These are phyloP conservation scores for Collybia sp. DNA, from an alignment of 768 basidiomycete genomes.

Conservation along the genomic window DNA sequence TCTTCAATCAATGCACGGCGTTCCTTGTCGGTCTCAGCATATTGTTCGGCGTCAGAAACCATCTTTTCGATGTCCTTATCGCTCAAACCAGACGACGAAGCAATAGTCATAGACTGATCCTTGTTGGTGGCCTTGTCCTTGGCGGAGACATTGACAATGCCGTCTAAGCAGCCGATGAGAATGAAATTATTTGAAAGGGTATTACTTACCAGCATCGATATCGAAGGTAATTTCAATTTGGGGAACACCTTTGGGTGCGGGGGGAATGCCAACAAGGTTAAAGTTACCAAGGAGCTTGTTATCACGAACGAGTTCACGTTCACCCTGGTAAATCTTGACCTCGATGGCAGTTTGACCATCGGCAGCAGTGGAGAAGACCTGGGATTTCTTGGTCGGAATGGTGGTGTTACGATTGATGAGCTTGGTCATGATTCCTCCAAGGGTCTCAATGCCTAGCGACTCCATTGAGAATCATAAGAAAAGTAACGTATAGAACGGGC, in stretches of 20 bases:
- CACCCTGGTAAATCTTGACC: constrained; percentile 99
- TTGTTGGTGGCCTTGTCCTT: constrained; percentile 91
- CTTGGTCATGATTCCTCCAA: constrained; percentile 99
- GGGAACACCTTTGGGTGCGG: constrained; percentile 77
- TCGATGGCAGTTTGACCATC: constrained; percentile 99
- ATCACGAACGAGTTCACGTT: constrained; percentile 97
- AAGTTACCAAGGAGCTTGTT: constrained; percentile 99
- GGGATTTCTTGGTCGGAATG: constrained; percentile 99
- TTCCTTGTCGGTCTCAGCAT: constrained; percentile 88
- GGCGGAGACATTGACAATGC: constrained; percentile 96
- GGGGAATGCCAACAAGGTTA: constrained; percentile 97
- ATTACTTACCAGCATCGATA: constrained; percentile 81
- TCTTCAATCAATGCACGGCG: constrained; percentile 90
- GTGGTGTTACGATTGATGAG: constrained; percentile 98
- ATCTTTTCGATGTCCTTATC: constrained; percentile 98
- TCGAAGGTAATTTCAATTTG: constrained; percentile 92
- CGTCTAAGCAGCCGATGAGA: constrained; percentile 40
- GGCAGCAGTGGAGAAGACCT: constrained; percentile 97
- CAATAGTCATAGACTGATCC: constrained; percentile 96
- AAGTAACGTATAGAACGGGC: constrained; percentile 12
- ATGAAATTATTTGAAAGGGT: constrained; percentile 2
- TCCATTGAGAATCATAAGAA: neutral
- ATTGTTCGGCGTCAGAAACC: constrained; percentile 92
- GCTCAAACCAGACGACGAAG: constrained; percentile 92
- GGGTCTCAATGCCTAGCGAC: constrained; percentile 79